These are phyloP conservation scores for Fusarium penzigii DNA, from an alignment of 2,329 filamentous ascomycete genomes.

Conservation along the genomic window DNA sequence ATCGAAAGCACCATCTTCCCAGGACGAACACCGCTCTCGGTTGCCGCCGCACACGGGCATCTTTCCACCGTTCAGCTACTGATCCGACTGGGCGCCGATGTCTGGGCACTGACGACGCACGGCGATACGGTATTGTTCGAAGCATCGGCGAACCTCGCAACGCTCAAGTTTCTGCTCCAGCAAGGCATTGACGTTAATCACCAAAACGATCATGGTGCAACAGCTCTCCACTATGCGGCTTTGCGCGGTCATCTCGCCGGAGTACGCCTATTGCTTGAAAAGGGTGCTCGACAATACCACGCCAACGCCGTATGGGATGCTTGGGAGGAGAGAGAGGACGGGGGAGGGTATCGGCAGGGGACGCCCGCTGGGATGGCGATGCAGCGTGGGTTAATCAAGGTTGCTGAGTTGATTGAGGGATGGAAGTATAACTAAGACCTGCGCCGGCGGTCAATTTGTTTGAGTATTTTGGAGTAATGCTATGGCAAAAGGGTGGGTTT, in stretches of 20 bases:
- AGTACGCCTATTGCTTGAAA: conserved; percentile 26
- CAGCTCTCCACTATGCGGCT: conserved; percentile 30
- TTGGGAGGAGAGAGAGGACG: conserved; percentile 29
- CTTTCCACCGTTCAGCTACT: conserved; percentile 29
- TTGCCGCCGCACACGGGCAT: conserved; percentile 29
- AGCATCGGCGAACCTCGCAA: conserved; percentile 27
- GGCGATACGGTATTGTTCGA: conserved; percentile 30
- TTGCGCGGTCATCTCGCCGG: conserved; percentile 26
- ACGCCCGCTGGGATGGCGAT: conserved; percentile 31
- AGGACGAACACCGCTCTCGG: conserved; percentile 26
- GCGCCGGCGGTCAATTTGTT: neutral
- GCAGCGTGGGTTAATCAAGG: conserved; percentile 28
- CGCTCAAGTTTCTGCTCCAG: conserved; percentile 27
- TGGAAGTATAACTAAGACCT: conserved; percentile 25
- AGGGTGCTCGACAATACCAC: conserved; percentile 27
- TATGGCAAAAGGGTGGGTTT: conserved; percentile 9
- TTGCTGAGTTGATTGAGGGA: conserved; percentile 29
- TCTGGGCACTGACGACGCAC: conserved; percentile 26
- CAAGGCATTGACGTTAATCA: conserved; percentile 30
- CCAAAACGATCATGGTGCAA: conserved; percentile 29
- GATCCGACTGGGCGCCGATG: conserved; percentile 26
- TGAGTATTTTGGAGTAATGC: conserved; percentile 8
- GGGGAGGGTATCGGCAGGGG: conserved; percentile 26
- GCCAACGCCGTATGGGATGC: conserved; percentile 31
- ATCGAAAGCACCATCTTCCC: conserved; percentile 31